Evolutionary conservation across 23 red algal species (phyloP).

Genomic region (Gracilaria domingensis): DNA sequence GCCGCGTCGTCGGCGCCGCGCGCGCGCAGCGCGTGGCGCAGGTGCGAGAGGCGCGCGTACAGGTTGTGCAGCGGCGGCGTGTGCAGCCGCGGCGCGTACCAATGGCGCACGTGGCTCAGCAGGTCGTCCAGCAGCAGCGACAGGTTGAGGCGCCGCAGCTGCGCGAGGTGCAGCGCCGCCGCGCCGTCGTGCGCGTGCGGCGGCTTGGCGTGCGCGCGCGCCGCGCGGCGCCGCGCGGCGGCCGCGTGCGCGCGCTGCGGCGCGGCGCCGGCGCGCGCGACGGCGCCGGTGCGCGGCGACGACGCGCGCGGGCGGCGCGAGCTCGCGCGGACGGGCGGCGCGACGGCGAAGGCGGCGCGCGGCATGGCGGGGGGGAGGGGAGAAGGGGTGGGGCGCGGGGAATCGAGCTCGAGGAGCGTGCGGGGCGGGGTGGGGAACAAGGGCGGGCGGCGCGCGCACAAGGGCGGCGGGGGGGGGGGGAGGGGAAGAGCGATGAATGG

Average conservation of each 20-base stretch:
- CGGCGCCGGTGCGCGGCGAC: neutral
- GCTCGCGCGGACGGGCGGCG: slow-evolving; percentile 9
- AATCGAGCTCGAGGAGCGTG: neutral
- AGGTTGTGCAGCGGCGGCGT: slow-evolving; percentile 3
- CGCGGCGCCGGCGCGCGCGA: neutral
- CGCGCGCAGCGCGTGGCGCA: neutral
- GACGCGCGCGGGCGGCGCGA: neutral
- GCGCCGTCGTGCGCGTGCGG: neutral
- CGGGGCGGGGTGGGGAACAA: neutral
- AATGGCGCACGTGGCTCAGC: slow-evolving; percentile 31
- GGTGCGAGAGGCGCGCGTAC: slow-evolving; percentile 7
- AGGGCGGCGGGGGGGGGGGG: neutral
- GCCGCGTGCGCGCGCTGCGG: neutral
- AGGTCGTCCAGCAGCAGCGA: slow-evolving; percentile 48
- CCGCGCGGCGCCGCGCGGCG: too few species aligned
- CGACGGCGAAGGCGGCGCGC: slow-evolving; percentile 3
- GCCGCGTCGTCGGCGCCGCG: slow-evolving; percentile 7
- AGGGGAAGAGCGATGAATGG: neutral
- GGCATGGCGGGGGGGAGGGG: neutral
- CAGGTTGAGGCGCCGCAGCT: slow-evolving; percentile 50
- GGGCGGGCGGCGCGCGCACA: too few species aligned
- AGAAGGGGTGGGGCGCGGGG: too few species aligned
- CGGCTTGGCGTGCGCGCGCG: too few species aligned
- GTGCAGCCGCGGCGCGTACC: neutral
- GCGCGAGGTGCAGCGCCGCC: neutral